Evolutionary conservation across 805 yeast species (phyloP).

Genomic region (Spencermartinsiella europaea): DNA sequence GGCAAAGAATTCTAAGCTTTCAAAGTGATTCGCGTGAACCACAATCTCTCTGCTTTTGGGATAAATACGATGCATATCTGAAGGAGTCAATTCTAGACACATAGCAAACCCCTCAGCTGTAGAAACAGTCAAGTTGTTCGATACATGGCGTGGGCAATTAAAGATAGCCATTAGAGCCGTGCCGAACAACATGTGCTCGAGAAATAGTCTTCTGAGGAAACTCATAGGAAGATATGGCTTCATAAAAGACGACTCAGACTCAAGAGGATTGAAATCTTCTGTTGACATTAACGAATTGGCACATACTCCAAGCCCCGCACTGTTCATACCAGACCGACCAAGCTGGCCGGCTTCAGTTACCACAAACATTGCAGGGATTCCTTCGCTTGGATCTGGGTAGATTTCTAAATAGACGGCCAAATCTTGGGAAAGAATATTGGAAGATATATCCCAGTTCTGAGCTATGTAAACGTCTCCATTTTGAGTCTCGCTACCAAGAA

Average conservation of each 20-base stretch:
- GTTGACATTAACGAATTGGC: constrained; percentile 7
- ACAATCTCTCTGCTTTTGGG: constrained; percentile 3
- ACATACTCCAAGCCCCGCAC: constrained; percentile 6
- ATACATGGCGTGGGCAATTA: constrained; percentile 5
- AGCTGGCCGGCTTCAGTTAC: constrained; percentile 9
- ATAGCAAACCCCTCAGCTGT: constrained; percentile 8
- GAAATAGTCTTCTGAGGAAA: constrained; percentile 1
- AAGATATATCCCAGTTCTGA: constrained; percentile 10
- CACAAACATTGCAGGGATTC: constrained; percentile 5
- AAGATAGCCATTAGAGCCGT: constrained; percentile 2
- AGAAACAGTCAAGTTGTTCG: constrained; percentile 4
- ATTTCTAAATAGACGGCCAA: constrained; percentile 2
- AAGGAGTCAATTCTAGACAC: constrained; percentile 6
- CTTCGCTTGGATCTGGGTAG: constrained; percentile 4
- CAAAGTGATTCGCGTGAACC: constrained; percentile 6
- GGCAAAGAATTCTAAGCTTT: not conserved
- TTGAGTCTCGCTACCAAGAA: not conserved
- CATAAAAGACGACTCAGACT: not conserved
- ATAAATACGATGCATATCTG: not conserved
- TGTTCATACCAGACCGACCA: constrained; percentile 7
- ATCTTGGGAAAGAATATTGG: constrained; percentile 2
- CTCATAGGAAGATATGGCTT: constrained; percentile 2
- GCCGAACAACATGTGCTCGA: not conserved
- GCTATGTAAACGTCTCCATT: constrained; percentile 2
- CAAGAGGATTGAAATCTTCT: constrained; percentile 2